These are phyloP conservation scores for Aspergillus uvarum DNA, from an alignment of 2,329 filamentous ascomycete species.

Conservation along the genomic window DNA sequence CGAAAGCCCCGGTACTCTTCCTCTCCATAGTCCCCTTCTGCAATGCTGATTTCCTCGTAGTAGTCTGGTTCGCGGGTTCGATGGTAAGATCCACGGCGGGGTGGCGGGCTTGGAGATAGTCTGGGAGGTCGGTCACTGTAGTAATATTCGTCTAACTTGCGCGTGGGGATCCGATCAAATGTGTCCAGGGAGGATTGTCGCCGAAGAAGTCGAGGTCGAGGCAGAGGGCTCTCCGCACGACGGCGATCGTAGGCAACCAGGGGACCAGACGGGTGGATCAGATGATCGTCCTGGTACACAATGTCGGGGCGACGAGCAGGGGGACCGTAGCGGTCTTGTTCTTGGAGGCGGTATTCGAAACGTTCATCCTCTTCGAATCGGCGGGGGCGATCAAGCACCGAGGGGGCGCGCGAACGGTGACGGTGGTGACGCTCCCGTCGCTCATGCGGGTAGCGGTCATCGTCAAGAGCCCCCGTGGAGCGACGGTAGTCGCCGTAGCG, in stretches of 20 bases:
- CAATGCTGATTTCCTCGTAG: constrained; percentile 65
- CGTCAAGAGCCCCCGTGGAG: constrained; percentile 36
- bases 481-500: constrained; percentile 41
- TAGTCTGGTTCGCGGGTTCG: constrained; percentile 58
- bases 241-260: constrained; percentile 59
- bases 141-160: constrained; percentile 48
- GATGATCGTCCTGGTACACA: constrained; percentile 43
- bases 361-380: constrained; percentile 39
- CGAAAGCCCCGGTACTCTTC: constrained; percentile 67
- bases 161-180: constrained; percentile 72
- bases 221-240: constrained; percentile 55
- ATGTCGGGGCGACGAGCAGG: constrained; percentile 41
- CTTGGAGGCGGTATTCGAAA: constrained; percentile 42
- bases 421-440: constrained; percentile 47
- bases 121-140: constrained; percentile 45
- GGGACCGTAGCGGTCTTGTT: constrained; percentile 45
- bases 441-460: constrained; percentile 46
- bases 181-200: constrained; percentile 89
- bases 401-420: constrained; percentile 35
- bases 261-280: constrained; percentile 48
- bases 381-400: constrained; percentile 37
- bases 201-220: constrained; percentile 68
- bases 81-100: constrained; percentile 52
- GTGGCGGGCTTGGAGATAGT: constrained; percentile 62
- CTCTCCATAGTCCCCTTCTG: constrained; percentile 70